phyloP scores from a whole-genome alignment of 2,329 filamentous ascomycete species.

The Talaromyces rugulosus region DNA sequence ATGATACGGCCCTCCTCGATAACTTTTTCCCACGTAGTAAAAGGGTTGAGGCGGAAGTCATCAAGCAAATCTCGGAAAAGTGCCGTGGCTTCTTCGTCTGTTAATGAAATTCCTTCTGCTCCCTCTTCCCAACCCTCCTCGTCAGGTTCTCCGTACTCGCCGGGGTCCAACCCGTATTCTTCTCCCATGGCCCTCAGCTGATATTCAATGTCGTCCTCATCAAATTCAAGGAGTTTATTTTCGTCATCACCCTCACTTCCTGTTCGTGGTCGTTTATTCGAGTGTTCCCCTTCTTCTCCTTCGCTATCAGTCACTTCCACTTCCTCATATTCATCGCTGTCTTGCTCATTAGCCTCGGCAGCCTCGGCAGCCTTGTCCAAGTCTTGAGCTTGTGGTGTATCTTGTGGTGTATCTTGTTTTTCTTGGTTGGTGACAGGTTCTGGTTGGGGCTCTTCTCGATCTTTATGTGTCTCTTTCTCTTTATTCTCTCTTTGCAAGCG shows the following conservation, averaged over 20 bases:
- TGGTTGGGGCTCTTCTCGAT: slow-evolving; percentile 19
- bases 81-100: slow-evolving; percentile 68
- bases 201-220: slow-evolving; percentile 89
- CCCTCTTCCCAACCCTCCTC: slow-evolving; percentile 63
- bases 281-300: slow-evolving; percentile 48
- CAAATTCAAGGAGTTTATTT: slow-evolving; percentile 67
- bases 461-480: slow-evolving; percentile 48
- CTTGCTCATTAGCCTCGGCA: slow-evolving; percentile 36
- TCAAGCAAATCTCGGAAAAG: slow-evolving; percentile 84
- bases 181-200: slow-evolving; percentile 87
- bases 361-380: slow-evolving; percentile 19
- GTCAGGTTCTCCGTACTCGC: slow-evolving; percentile 65
- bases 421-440: slow-evolving; percentile 13
- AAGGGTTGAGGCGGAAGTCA: slow-evolving; percentile 78
- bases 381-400: slow-evolving; percentile 14
- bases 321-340: slow-evolving; percentile 73
- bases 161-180: slow-evolving; percentile 73
- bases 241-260: slow-evolving; percentile 46
- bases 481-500: slow-evolving; percentile 66
- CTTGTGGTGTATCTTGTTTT: slow-evolving; percentile 15
- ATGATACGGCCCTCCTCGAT: slow-evolving; percentile 77
- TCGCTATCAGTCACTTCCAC: slow-evolving; percentile 65
- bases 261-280: slow-evolving; percentile 47
- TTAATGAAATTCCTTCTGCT: slow-evolving; percentile 65
- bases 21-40: slow-evolving; percentile 85